Percentiles rank a stretch among this genome's conserved stretches.
Evolutionary conservation across 2,329 filamentous ascomycete species (phyloP).

Genomic region (Neoarthrinium moseri): DNA sequence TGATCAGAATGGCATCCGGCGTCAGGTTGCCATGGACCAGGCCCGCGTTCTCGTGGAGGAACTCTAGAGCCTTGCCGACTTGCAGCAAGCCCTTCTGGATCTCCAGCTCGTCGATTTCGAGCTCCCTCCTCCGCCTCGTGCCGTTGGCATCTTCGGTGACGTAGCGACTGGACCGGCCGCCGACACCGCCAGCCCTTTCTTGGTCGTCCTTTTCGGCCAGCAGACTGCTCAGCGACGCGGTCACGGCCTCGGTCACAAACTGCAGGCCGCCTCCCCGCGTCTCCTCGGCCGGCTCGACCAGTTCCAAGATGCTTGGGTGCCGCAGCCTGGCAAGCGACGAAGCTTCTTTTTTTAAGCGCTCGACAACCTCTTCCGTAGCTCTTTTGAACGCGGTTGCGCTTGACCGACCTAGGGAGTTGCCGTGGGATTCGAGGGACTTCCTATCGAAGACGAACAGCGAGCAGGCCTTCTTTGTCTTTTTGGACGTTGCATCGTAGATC

Average conservation of each 20-base stretch:
- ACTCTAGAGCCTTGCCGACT: conserved; percentile 90
- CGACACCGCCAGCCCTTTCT: conserved; percentile 66
- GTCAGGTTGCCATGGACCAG: conserved; percentile 94
- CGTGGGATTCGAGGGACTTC: conserved; percentile 74
- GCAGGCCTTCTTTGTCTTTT: conserved; percentile 83
- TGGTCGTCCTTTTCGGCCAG: conserved; percentile 88
- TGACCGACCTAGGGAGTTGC: conserved; percentile 59
- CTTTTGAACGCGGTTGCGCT: conserved; percentile 72
- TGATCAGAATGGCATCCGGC: conserved; percentile 89
- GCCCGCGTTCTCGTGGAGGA: conserved; percentile 91
- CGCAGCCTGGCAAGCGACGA: conserved; percentile 83
- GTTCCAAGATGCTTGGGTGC: conserved; percentile 87
- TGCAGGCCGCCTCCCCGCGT: conserved; percentile 87
- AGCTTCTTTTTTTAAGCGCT: conserved; percentile 88
- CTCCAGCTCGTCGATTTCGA: conserved; percentile 95
- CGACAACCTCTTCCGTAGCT: conserved; percentile 84
- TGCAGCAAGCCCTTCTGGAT: conserved; percentile 96
- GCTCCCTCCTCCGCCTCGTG: conserved; percentile 69
- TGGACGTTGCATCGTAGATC: conserved; percentile 96
- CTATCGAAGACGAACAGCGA: conserved; percentile 95
- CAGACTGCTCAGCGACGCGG: conserved; percentile 79
- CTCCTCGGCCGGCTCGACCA: conserved; percentile 94
- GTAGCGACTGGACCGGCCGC: conserved; percentile 73
- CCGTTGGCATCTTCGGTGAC: conserved; percentile 79
- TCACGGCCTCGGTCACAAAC: conserved; percentile 92